A percentile compares a stretch with the other conserved stretches of the same genome.
These are phyloP conservation scores for Kalanchoe fedtschenkoi DNA, from an alignment of 164 flowering plant genomes.

Conservation along the genomic window DNA sequence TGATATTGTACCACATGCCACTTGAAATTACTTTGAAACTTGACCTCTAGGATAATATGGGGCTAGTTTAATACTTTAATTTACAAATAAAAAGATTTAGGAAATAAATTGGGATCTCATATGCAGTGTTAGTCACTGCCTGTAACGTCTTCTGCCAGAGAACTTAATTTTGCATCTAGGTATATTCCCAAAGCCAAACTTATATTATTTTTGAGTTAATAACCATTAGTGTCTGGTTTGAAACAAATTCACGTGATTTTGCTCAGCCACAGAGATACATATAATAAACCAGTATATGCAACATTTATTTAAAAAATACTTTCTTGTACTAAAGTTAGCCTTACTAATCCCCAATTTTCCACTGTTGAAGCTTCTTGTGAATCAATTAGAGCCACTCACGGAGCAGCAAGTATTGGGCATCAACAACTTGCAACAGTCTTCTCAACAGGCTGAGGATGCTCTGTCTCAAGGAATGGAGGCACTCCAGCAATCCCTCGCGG, in stretches of 20 bases:
- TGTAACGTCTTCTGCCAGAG: background rate
- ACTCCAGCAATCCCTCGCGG: constrained; percentile 7
- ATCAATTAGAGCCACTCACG: constrained; percentile 8
- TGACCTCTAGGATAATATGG: background rate
- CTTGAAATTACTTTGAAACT: background rate
- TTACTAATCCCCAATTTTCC: background rate
- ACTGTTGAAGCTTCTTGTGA: constrained; percentile 3
- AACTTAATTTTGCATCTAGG: background rate
- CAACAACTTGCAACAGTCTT: constrained; percentile 9
- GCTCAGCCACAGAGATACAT: background rate
- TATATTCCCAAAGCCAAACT: background rate
- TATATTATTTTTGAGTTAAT: background rate
- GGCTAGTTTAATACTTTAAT: background rate
- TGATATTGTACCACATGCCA: background rate
- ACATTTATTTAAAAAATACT: background rate
- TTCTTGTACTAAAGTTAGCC: background rate
- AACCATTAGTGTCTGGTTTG: background rate
- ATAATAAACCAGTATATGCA: background rate
- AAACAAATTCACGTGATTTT: background rate
- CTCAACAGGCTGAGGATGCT: constrained; percentile 10
- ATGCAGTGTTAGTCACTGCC: background rate
- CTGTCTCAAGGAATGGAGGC: constrained; percentile 8
- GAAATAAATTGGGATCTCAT: background rate
- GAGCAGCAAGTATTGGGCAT: constrained; percentile 3
- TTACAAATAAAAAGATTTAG: background rate